Evolutionary conservation across 441 rosid species (phyloP), one percentile per base, ranked within the genome.

Genomic region (Breynia disticha): DNA sequence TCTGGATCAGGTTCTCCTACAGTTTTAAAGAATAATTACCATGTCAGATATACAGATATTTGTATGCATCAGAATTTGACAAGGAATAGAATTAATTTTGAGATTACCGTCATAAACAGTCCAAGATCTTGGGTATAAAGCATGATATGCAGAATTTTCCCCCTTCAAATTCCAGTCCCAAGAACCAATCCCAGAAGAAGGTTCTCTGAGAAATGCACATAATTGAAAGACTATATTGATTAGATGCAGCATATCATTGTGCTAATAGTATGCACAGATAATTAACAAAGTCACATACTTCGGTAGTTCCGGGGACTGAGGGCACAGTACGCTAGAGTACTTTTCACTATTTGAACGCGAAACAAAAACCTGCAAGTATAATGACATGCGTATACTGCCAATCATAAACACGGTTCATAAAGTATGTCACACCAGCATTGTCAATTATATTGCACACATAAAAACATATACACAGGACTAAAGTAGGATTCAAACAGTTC

Each of bases 81-180:
- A 55, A 14, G 38, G 3, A 49, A 12, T 13, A 16, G 16, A 13
- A 11, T 14, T 19, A 8, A 14, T 14, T 10, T n/a, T 8, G 35
- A 41, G 58, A 65, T 74, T 80, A 91, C 98, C 97, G n/a, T 88
- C 97, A 65, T 86, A 84, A 16, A 76, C 65, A 6, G 97, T 91
- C 96, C 98, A 91, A 39, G 98, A 79, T 77, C 95, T 86, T 6
- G 98, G 96, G 66, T 79, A 87, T 60, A 91, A 70, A 58, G 95
- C 98, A 73, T 91, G 95, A 68, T 88, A 91, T 56, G 87, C 88
- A 57, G 95, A 79, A 52, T 67, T 78, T 56, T 83, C 57, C 28
- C 95, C 95, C 48, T 75, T 78, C 63, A 91, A 68, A 68, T 88
- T 77, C 98, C 98, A 91, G 68, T 88, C 96, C 98, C 96, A 91